Conservation (phyloP, 352 stramenopile genomes). For the Pythium utonaiense region DNA sequence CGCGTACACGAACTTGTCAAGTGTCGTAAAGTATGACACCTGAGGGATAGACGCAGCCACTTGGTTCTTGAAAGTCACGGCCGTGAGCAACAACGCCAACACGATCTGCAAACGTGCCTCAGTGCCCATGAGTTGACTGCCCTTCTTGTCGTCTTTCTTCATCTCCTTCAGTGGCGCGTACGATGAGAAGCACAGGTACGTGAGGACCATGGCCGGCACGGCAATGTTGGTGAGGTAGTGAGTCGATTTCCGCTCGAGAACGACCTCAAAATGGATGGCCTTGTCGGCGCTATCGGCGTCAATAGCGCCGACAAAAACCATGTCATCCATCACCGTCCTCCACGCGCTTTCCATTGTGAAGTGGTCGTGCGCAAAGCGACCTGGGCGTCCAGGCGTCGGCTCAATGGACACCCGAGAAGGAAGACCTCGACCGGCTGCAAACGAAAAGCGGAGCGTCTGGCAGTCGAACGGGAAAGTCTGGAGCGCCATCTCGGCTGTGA, state of each 20-base stretch:
- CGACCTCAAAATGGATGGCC: constrained; percentile 50
- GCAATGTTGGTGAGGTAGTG: constrained; percentile 64
- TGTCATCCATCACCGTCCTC: neutral
- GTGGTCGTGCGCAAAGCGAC: neutral
- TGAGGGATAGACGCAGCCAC: constrained; percentile 46
- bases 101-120: constrained; percentile 57
- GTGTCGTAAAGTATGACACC: constrained; percentile 61
- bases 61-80: constrained; percentile 63
- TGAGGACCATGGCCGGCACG: constrained; percentile 42
- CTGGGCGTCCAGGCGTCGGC: neutral
- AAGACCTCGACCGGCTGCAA: neutral
- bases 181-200: constrained; percentile 45
- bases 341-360: neutral
- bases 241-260: constrained; percentile 40
- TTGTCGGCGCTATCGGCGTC: constrained; percentile 21
- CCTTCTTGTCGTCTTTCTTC: neutral
- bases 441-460: constrained; percentile 31
- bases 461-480: constrained; percentile 50
- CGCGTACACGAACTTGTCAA: constrained; percentile 62
- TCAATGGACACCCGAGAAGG: neutral
- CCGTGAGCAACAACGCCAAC: constrained; percentile 55
- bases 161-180: constrained; percentile 35
- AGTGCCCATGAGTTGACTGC: constrained; percentile 34
- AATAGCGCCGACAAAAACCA: neutral
- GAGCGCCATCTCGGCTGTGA: constrained; percentile 34